Base-by-base conservation (phyloP, 78 protist species). In the Monocercomonoides exilis region DNA sequence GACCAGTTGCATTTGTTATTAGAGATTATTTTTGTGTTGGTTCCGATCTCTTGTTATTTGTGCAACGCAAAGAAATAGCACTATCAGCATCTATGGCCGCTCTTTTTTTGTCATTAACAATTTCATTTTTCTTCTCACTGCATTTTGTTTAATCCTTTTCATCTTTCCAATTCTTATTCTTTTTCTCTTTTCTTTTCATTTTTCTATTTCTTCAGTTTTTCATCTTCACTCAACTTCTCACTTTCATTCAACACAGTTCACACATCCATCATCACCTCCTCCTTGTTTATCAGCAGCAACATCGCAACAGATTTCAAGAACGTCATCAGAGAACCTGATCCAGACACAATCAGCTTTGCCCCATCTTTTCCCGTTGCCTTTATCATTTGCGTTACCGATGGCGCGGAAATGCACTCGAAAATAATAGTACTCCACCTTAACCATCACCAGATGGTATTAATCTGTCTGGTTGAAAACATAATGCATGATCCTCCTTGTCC, bases 401-500 rank as follows among this genome's bases (percentile, higher is more conserved):
- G 82, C 4, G 82, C 43, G 45, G 45, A 33, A 33, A 6, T 21
- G 42, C 21, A 41, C 82, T 79, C 43, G 5, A 79, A 21, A 29
- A 4, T 79, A 32, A 79, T 6, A 5, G n/a, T 6, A 32, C 11
- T 6, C 45, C 4, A 29, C 11, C 82, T 33, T 41, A 32, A 79
- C 5, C 42, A 33, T 32, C 45, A 5, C 82, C 82, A 79, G 42
- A 6, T 5, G 6, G 82, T 4, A 5, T 41, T 79, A 44, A 46
- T 86, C 88, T 41, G 21, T 1, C 45, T 38, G 34, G 34, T n/a
- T 36, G 88, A 33, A 86, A 64, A 41, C 63, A 81, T 2, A 41
- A 89, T 44, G 64, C 46, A 34, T 34, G 34, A 33, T 42, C 91
- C 91, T 6, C 36, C 21, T 33, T 82, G 79, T 77, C 92, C 92